These are phyloP conservation scores for Amylocystis lapponica DNA, from an alignment of 768 basidiomycete genomes.

Conservation along the genomic window DNA sequence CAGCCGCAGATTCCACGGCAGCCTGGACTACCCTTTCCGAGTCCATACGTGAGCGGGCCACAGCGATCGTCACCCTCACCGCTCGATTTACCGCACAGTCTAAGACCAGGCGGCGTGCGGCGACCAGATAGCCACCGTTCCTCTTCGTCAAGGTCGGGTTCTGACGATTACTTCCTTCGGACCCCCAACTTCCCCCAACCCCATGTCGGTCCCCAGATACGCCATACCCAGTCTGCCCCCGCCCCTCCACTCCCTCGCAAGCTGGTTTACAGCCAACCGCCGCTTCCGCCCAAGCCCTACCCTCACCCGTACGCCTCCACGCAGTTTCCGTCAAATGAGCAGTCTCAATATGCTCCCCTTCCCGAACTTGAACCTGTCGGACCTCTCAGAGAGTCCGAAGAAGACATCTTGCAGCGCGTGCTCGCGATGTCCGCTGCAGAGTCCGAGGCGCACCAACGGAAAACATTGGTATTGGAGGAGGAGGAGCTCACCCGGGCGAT, in stretches of 20 bases:
- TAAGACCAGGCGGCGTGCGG: no score
- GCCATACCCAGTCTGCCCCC: slow-evolving; percentile 12
- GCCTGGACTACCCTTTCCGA: no score
- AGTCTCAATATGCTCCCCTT: no score
- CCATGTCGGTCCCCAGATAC: background rate
- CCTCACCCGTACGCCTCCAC: slow-evolving; percentile 34
- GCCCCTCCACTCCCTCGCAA: slow-evolving; percentile 17
- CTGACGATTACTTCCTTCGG: slow-evolving; percentile 13
- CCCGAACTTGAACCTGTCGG: background rate
- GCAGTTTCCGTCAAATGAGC: no score
- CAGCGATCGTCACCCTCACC: no score
- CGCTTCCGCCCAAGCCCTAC: slow-evolving; percentile 26
- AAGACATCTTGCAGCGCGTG: slow-evolving; percentile 12
- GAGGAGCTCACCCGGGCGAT: slow-evolving; percentile 62
- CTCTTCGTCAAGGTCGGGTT: background rate
- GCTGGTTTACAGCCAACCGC: slow-evolving; percentile 12
- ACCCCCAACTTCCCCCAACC: background rate
- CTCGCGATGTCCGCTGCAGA: slow-evolving; percentile 17
- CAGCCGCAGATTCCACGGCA: no score
- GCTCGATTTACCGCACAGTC: no score
- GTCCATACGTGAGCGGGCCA: no score
- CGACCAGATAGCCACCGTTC: no score
- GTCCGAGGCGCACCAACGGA: slow-evolving; percentile 5
- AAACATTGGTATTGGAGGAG: slow-evolving; percentile 39
- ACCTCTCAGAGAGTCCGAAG: slow-evolving; percentile 6